phyloP scores from a whole-genome alignment of 306 rosid genomes.

The Betula pendula region DNA sequence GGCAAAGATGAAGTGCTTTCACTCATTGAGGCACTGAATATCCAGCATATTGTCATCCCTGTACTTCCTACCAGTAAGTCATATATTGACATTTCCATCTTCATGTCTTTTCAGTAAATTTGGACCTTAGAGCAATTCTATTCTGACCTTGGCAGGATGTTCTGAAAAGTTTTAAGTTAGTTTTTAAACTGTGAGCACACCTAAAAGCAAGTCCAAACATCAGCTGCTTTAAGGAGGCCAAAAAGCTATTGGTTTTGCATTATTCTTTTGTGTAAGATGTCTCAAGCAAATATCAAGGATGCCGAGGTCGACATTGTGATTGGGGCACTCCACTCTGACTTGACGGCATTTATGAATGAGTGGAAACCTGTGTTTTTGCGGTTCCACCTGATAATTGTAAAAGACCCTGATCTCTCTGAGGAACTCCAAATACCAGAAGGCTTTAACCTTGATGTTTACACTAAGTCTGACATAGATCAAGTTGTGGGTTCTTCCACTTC shows the following conservation, averaged over 20 bases:
- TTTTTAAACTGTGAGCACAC: conserved; percentile 21
- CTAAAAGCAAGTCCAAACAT: conserved; percentile 18
- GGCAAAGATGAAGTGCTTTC: conserved; percentile 92
- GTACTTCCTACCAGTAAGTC: conserved; percentile 96
- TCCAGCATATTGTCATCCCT: conserved; percentile 65
- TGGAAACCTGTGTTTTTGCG: conserved; percentile 78
- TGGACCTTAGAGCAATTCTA: conserved; percentile 13
- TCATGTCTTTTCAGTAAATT: conserved; percentile 11
- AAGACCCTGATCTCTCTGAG: conserved; percentile 81
- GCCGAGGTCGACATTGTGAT: conserved; percentile 89
- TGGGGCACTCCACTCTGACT: conserved; percentile 72
- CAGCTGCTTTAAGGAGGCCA: conserved; percentile 24
- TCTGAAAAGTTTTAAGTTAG: conserved; percentile 64
- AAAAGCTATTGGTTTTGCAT: conserved; percentile 19
- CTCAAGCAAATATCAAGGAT: conserved; percentile 50
- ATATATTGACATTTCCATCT: neutral
- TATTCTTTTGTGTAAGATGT: conserved; percentile 52
- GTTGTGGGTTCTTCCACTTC: conserved; percentile 69
- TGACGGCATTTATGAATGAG: conserved; percentile 65
- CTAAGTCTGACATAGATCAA: conserved; percentile 64
- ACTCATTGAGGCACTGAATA: conserved; percentile 68
- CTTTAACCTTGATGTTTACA: conserved; percentile 58
- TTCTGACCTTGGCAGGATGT: conserved; percentile 67
- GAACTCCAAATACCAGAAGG: conserved; percentile 80
- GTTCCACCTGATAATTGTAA: conserved; percentile 79